phyloP scores from a whole-genome alignment of 2,329 filamentous ascomycete genomes.

The Taxawa tesnikishii region DNA sequence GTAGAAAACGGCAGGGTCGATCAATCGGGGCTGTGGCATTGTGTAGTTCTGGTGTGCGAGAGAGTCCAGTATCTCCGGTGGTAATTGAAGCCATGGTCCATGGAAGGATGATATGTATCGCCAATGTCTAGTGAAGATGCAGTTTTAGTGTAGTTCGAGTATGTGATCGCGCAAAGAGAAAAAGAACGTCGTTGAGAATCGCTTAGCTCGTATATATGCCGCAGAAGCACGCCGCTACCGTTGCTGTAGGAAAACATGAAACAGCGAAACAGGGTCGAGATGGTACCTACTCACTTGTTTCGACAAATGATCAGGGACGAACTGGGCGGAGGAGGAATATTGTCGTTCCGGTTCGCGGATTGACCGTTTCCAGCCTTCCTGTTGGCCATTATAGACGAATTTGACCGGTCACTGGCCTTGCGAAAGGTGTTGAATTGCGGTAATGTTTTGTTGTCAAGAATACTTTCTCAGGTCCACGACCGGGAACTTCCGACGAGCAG shows the following conservation, averaged over 20 bases:
- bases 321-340: slow-evolving; percentile 21
- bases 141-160: neutral
- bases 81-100: slow-evolving; percentile 71
- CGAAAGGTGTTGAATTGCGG: too few species aligned
- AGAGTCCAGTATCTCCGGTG: slow-evolving; percentile 65
- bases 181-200: neutral
- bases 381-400: slow-evolving; percentile 23
- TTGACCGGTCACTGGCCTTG: too few species aligned
- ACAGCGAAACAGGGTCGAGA: slow-evolving; percentile 1
- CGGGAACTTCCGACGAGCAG: too few species aligned
- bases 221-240: neutral
- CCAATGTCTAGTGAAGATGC: slow-evolving; percentile 54
- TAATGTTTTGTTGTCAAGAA: too few species aligned
- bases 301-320: slow-evolving; percentile 50
- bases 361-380: slow-evolving; percentile 15
- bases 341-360: slow-evolving; percentile 8
- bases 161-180: neutral
- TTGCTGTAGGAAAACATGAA: neutral
- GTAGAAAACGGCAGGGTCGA: slow-evolving; percentile 72
- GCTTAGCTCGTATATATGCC: neutral
- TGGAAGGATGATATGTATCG: slow-evolving; percentile 74
- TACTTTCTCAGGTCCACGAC: too few species aligned
- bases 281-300: slow-evolving; percentile 47
- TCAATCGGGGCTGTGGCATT: slow-evolving; percentile 59
- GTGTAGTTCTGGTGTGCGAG: slow-evolving; percentile 72